Conservation (phyloP, 495 filamentous ascomycete genomes). For the Lepidopterella palustris region DNA sequence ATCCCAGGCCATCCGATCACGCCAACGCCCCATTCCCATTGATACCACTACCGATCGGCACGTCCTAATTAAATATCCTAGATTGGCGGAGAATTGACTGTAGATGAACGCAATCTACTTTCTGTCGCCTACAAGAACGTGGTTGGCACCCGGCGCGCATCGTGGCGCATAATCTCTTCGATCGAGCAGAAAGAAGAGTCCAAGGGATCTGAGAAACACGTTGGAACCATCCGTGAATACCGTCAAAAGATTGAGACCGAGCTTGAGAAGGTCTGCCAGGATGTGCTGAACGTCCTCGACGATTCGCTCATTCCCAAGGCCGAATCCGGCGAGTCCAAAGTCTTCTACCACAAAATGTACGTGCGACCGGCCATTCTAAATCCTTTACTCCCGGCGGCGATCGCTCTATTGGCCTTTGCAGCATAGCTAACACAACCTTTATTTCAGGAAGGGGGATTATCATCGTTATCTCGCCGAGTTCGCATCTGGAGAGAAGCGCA, state of each 20-base stretch:
- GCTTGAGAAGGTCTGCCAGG: conserved; percentile 96
- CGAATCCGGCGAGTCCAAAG: conserved; percentile 97
- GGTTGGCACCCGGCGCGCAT: conserved; percentile 96
- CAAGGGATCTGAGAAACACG: conserved; percentile 97
- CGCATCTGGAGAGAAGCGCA: conserved; percentile 94
- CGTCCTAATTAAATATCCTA: conserved; percentile 26
- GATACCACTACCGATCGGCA: not conserved
- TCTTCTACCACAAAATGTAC: conserved; percentile 99
- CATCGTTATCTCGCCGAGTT: conserved; percentile 99
- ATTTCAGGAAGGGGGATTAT: conserved; percentile 95
- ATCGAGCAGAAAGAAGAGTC: conserved; percentile 99
- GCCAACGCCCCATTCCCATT: not conserved
- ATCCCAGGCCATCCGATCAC: conserved; percentile 8
- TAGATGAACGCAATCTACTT: conserved; percentile 98
- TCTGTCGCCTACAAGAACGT: conserved; percentile 99
- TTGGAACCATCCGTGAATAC: conserved; percentile 92
- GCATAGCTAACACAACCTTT: conserved; percentile 14
- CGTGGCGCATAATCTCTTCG: conserved; percentile 99
- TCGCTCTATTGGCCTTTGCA: not conserved
- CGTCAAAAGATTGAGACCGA: conserved; percentile 98
- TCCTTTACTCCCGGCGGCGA: not conserved
- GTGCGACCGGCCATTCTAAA: conserved; percentile 31
- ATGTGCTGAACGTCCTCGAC: conserved; percentile 95
- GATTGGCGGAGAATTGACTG: conserved; percentile 92
- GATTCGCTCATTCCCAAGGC: conserved; percentile 95